Evolutionary conservation across 805 yeast genomes (phyloP).

Genomic region (Metschnikowia drakensbergensis): DNA sequence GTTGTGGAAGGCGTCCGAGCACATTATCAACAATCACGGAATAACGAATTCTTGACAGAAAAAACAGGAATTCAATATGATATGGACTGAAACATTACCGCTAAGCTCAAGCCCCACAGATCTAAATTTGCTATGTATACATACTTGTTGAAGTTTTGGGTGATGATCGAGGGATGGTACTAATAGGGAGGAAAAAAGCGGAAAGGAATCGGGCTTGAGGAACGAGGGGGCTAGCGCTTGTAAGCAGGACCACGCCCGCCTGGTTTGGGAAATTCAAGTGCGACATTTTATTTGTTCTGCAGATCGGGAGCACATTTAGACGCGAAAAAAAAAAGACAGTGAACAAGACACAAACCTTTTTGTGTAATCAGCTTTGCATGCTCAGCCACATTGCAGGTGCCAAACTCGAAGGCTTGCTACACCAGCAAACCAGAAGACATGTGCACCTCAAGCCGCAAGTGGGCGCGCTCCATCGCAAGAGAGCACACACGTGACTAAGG

Average conservation of each 20-base stretch:
- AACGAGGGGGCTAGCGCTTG: constrained; percentile 3
- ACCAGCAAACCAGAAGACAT: background rate
- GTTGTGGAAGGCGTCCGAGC: background rate
- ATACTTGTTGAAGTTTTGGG: constrained; percentile 4
- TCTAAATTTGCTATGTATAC: background rate
- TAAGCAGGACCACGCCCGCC: constrained; percentile 4
- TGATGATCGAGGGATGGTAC: constrained; percentile 6
- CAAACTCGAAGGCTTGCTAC: no score
- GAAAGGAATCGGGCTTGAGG: constrained; percentile 3
- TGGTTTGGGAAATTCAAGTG: constrained; percentile 5
- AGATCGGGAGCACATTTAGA: constrained; percentile 2
- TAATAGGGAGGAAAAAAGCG: constrained; percentile 6
- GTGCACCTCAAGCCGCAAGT: background rate
- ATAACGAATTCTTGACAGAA: background rate
- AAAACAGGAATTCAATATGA: background rate
- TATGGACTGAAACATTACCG: background rate
- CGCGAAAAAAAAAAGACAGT: constrained; percentile 1
- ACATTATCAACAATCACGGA: background rate
- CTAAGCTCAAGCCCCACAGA: background rate
- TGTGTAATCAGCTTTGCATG: background rate
- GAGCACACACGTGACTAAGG: background rate
- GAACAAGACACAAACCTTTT: background rate
- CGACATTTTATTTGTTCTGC: constrained; percentile 6
- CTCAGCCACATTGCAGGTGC: background rate
- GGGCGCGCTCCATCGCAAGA: background rate